Conservation (phyloP, 257 asterid genomes). For the Ilex aquifolium region DNA sequence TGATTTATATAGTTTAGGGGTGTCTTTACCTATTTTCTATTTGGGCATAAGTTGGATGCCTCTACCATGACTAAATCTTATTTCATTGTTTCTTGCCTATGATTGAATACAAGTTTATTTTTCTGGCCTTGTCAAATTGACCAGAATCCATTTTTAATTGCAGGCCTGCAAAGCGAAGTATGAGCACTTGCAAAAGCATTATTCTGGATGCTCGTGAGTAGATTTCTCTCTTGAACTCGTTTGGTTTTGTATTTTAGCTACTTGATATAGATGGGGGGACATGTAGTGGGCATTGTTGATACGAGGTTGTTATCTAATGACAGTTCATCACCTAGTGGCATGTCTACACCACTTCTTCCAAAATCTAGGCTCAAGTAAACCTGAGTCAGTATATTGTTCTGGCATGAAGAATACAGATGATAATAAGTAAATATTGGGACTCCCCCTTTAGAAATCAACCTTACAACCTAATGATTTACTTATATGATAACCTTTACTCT, state of each 20-base stretch:
- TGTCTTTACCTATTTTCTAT: too few relatives aligned
- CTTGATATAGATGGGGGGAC: neutral
- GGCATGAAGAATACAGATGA: neutral
- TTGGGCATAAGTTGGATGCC: too few relatives aligned
- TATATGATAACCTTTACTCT: constrained; percentile 9
- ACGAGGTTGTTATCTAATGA: neutral
- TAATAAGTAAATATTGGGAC: neutral
- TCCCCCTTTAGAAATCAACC: neutral
- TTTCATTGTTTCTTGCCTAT: neutral
- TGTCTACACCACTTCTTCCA: neutral
- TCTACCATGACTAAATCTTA: neutral
- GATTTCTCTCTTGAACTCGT: neutral
- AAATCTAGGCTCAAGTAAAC: neutral
- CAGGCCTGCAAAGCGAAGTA: constrained; percentile 86
- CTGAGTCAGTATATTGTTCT: neutral
- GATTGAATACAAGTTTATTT: neutral
- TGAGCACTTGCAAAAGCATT: constrained; percentile 59
- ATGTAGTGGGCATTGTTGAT: neutral
- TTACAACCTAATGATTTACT: constrained; percentile 11
- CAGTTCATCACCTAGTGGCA: too few relatives aligned
- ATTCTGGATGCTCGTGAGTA: constrained; percentile 68
- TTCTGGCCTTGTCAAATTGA: constrained; percentile 10
- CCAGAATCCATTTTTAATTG: constrained; percentile 15
- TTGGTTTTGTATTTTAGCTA: neutral
- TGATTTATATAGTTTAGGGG: too few relatives aligned